phyloP scores from a whole-genome alignment of 345 rosid species.

The Salix exigua region DNA sequence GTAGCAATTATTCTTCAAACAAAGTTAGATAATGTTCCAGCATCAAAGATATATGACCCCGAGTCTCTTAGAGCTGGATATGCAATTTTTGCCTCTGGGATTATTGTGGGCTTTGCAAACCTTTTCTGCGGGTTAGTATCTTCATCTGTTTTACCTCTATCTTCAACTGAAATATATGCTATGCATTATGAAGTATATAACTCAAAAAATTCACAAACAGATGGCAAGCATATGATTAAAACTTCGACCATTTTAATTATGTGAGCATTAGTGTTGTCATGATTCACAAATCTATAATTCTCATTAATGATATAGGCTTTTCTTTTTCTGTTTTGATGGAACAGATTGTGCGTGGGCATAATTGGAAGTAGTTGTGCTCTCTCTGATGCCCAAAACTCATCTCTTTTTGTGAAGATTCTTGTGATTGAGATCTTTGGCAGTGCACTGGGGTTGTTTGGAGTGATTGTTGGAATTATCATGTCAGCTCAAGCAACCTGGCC shows the following conservation, averaged over 20 bases:
- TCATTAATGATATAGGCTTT: neutral
- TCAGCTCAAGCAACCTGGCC: conserved; percentile 99
- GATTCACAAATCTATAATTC: neutral
- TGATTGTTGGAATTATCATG: conserved; percentile 98
- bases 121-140: conserved; percentile 86
- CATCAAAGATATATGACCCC: conserved; percentile 61
- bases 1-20: conserved; percentile 97
- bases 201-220: too few relatives aligned
- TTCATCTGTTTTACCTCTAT: conserved; percentile 3
- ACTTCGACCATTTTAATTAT: neutral
- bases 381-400: conserved; percentile 97
- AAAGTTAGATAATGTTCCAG: conserved; percentile 88
- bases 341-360: conserved; percentile 90
- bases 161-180: neutral
- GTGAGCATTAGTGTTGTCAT: neutral
- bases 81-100: conserved; percentile 98
- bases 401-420: conserved; percentile 94
- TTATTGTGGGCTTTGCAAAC: conserved; percentile 97
- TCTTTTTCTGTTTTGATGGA: conserved; percentile 2
- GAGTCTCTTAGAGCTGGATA: conserved; percentile 99
- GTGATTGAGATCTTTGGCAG: conserved; percentile 99
- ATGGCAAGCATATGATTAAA: neutral
- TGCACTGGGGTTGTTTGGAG: conserved; percentile 96
- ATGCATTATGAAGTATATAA: neutral
- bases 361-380: conserved; percentile 98